Conservation (phyloP, 257 asterid species). For the Schizonepeta tenuifolia region DNA sequence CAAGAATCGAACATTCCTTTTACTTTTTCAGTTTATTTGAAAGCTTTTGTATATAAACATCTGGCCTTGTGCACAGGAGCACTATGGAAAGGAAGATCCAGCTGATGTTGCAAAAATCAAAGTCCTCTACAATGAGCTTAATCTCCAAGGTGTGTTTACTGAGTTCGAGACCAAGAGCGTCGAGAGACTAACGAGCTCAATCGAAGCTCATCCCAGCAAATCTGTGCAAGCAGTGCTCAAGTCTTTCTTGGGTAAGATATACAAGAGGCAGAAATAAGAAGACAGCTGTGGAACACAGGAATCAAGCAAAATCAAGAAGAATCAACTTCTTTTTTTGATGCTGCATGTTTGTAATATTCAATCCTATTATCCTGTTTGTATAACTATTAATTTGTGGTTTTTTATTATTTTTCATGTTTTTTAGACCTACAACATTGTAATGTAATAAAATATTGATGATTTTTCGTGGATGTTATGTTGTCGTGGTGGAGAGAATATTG, state of each 20-base stretch:
- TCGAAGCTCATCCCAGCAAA: conserved; percentile 85
- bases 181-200: conserved; percentile 63
- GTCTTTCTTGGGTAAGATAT: conserved; percentile 92
- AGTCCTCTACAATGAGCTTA: conserved; percentile 66
- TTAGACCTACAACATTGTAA: conserved; percentile 12
- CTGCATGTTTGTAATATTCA: conserved; percentile 28
- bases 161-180: conserved; percentile 77
- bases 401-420: conserved; percentile 17
- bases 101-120: conserved; percentile 71
- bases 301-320: conserved; percentile 24
- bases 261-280: conserved; percentile 85
- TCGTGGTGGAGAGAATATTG: too few relatives aligned
- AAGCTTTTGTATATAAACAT: conserved; percentile 21
- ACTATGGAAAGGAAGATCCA: conserved; percentile 77
- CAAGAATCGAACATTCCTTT: conserved; percentile 23
- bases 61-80: conserved; percentile 53
- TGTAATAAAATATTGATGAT: conserved; percentile 1
- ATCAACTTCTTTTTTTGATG: conserved; percentile 28
- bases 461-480: conserved; percentile 10
- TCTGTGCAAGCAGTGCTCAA: conserved; percentile 82
- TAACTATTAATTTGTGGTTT: conserved; percentile 28
- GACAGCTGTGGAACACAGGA: background rate
- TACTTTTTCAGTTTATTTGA: background rate
- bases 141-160: conserved; percentile 71
- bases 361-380: conserved; percentile 31